Percentiles rank a stretch among this genome's conserved stretches.
Evolutionary conservation across 1,284 basidiomycete species (phyloP).

Genomic region (Cyathus olla): DNA sequence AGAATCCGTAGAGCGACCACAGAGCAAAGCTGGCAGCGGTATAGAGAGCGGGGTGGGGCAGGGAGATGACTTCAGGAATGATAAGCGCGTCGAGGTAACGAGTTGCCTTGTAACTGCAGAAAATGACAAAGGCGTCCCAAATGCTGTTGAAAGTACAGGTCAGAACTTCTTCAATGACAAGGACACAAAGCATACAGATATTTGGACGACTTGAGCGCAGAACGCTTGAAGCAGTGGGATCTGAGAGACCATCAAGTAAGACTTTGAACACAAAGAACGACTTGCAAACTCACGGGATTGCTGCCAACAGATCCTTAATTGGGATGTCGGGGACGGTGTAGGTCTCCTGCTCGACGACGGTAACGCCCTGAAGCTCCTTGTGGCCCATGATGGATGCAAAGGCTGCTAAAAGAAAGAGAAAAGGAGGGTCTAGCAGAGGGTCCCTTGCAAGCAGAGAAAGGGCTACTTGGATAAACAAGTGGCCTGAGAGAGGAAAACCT

Average conservation of each 20-base stretch:
- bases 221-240: constrained; percentile 93
- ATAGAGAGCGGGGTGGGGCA: constrained; percentile 77
- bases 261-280: constrained; percentile 5
- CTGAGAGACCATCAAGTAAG: constrained; percentile 49
- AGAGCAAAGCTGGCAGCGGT: constrained; percentile 73
- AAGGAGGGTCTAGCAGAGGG: no score
- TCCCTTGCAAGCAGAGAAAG: no score
- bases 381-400: no score
- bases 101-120: constrained; percentile 76
- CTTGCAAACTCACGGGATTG: constrained; percentile 81
- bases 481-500: constrained; percentile 10
- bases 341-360: constrained; percentile 66
- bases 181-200: constrained; percentile 70
- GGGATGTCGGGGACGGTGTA: constrained; percentile 85
- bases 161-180: constrained; percentile 2
- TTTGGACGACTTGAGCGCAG: constrained; percentile 84
- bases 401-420: no score
- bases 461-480: neutral
- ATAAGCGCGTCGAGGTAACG: constrained; percentile 77
- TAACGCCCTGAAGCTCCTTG: constrained; percentile 43
- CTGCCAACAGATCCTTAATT: constrained; percentile 88
- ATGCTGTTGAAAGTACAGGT: constrained; percentile 55
- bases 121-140: constrained; percentile 83
- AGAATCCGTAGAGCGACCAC: constrained; percentile 89
- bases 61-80: constrained; percentile 61